These are phyloP conservation scores for Mycena galopus DNA, from an alignment of 768 basidiomycete species.

Conservation along the genomic window DNA sequence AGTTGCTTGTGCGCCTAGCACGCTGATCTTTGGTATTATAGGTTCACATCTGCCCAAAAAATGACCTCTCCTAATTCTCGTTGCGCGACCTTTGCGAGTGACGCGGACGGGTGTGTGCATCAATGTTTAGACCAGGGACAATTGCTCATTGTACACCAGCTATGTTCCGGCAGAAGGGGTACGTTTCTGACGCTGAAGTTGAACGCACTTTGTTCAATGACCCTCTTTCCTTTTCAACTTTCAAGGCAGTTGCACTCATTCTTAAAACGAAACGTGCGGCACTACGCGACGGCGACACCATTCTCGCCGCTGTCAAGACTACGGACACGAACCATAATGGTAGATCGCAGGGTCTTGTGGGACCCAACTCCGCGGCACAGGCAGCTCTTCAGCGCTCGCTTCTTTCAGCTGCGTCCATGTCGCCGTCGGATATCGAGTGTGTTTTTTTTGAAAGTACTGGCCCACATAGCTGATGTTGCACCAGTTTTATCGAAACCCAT, in stretches of 20 bases:
- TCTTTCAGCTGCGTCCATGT: no score
- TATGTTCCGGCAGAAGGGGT: conserved; percentile 54
- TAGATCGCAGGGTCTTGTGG: no score
- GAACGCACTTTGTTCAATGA: not conserved
- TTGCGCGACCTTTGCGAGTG: conserved; percentile 50
- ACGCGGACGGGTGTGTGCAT: conserved; percentile 50
- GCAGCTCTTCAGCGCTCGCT: no score
- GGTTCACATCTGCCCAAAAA: conserved; percentile 50
- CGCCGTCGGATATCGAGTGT: no score
- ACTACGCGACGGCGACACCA: conserved; percentile 49
- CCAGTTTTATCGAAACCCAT: conserved; percentile 53
- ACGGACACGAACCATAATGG: no score
- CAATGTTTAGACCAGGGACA: not conserved
- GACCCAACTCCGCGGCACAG: no score
- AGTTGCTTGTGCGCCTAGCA: not conserved
- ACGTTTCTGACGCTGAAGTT: not conserved
- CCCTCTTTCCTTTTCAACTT: no score
- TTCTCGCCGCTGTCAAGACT: conserved; percentile 47
- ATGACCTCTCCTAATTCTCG: conserved; percentile 50
- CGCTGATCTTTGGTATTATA: not conserved
- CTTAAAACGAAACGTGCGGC: conserved; percentile 52
- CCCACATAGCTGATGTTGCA: not conserved
- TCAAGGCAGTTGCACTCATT: conserved; percentile 45
- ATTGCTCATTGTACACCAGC: conserved; percentile 31
- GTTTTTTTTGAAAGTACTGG: conserved; percentile 22